Evolutionary conservation across 2,329 filamentous ascomycete genomes (phyloP).

Genomic region (Epichloe brachyelytri): DNA sequence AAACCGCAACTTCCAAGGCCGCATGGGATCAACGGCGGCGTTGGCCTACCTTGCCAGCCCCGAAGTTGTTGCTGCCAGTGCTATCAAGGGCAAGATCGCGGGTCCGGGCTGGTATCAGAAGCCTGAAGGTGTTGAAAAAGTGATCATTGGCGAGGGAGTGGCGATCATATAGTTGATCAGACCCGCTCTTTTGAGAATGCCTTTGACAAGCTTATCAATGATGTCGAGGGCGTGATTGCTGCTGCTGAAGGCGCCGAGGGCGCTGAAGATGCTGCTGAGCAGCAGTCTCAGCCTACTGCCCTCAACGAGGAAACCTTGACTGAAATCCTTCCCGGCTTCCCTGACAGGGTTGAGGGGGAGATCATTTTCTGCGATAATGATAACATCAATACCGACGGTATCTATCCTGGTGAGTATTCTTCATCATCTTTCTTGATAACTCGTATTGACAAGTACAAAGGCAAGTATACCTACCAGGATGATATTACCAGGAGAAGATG

Average conservation of each 20-base stretch:
- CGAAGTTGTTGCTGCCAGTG: constrained; percentile 85
- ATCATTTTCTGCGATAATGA: background rate
- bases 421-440: too few relatives aligned
- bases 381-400: constrained; percentile 1
- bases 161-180: constrained; percentile 35
- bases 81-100: constrained; percentile 56
- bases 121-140: constrained; percentile 54
- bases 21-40: constrained; percentile 25
- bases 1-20: constrained; percentile 82
- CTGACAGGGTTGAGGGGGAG: background rate
- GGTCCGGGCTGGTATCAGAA: constrained; percentile 69
- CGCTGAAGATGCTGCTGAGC: background rate
- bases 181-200: constrained; percentile 50
- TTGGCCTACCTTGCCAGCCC: constrained; percentile 64
- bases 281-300: background rate
- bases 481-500: constrained; percentile 68
- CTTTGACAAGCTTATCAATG: constrained; percentile 55
- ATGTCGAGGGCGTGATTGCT: constrained; percentile 52
- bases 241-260: constrained; percentile 34
- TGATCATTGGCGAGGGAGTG: constrained; percentile 58
- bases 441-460: background rate
- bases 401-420: background rate
- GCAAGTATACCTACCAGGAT: constrained; percentile 87
- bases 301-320: constrained; percentile 4
- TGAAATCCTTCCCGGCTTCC: constrained; percentile 6